Evolutionary conservation across 2,329 filamentous ascomycete genomes (phyloP).

Genomic region (Cordyceps tenuipes): DNA sequence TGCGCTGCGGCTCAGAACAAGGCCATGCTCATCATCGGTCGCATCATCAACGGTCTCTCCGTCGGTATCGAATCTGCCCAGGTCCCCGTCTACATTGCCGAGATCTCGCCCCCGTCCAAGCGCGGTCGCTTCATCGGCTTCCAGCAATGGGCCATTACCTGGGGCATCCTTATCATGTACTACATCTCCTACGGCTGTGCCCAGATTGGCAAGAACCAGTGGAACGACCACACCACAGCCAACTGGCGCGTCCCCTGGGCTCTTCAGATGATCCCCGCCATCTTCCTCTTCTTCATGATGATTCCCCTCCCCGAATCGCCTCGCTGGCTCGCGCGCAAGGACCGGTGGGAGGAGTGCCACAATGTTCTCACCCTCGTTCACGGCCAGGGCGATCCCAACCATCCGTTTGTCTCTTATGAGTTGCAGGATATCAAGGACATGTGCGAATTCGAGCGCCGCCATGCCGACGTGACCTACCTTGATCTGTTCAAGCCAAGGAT

Average conservation of each 20-base stretch:
- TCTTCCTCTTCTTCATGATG: slow-evolving; percentile 52
- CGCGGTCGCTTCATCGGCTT: slow-evolving; percentile 61
- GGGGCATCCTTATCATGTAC: slow-evolving; percentile 59
- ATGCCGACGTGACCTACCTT: slow-evolving; percentile 59
- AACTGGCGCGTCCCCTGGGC: slow-evolving; percentile 60
- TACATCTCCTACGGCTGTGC: slow-evolving; percentile 58
- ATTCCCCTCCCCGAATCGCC: slow-evolving; percentile 53
- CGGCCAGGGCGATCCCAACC: slow-evolving; percentile 54
- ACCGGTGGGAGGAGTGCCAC: slow-evolving; percentile 52
- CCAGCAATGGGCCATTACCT: slow-evolving; percentile 70
- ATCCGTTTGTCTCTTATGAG: slow-evolving; percentile 59
- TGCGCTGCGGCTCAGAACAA: slow-evolving; percentile 38
- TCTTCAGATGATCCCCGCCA: slow-evolving; percentile 53
- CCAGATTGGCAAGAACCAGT: slow-evolving; percentile 37
- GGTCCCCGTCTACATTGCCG: slow-evolving; percentile 63
- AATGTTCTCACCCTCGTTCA: slow-evolving; percentile 50
- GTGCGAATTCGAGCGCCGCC: slow-evolving; percentile 63
- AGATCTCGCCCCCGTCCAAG: slow-evolving; percentile 47
- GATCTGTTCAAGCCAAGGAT: slow-evolving; percentile 66
- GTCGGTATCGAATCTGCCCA: slow-evolving; percentile 60
- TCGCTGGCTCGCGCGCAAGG: slow-evolving; percentile 54
- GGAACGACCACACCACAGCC: slow-evolving; percentile 33
- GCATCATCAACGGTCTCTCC: slow-evolving; percentile 57
- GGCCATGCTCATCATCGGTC: slow-evolving; percentile 43
- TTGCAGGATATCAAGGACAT: slow-evolving; percentile 65